These are phyloP conservation scores for Schizochytrium sp. DNA, from an alignment of 108 stramenopile genomes.

Conservation along the genomic window DNA sequence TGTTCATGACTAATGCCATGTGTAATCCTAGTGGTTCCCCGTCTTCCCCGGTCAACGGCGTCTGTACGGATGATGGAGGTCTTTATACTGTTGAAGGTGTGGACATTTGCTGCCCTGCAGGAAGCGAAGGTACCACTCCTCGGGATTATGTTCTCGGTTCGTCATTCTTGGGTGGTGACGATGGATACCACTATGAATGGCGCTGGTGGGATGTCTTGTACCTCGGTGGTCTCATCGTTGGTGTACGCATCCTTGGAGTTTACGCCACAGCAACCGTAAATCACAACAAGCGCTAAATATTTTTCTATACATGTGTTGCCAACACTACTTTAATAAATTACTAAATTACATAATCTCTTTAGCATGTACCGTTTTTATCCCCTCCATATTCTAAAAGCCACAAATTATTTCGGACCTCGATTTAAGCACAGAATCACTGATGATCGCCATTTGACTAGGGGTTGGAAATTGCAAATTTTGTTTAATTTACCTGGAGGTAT, in stretches of 20 bases:
- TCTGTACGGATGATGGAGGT: not conserved
- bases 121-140: constrained; percentile 17
- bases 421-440: too few relatives aligned
- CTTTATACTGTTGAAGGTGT: not conserved
- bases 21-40: constrained; percentile 1
- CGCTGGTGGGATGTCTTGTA: constrained; percentile 34
- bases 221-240: not conserved
- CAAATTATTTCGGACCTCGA: too few relatives aligned
- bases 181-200: constrained; percentile 22
- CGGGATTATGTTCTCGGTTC: constrained; percentile 16
- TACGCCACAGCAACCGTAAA: not conserved
- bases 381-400: too few relatives aligned
- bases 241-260: not conserved
- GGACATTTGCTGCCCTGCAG: constrained; percentile 27
- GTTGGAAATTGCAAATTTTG: too few relatives aligned
- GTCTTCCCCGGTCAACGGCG: not conserved
- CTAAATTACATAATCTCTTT: too few relatives aligned
- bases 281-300: not conserved
- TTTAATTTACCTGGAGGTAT: too few relatives aligned
- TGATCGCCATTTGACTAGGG: too few relatives aligned
- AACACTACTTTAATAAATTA: not conserved
- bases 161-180: not conserved
- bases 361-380: too few relatives aligned
- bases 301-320: not conserved
- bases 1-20: not conserved